A percentile compares a stretch with the other conserved stretches of the same genome.
phyloP scores from a whole-genome alignment of 2,329 filamentous ascomycete species.

The Phoma sp. region DNA sequence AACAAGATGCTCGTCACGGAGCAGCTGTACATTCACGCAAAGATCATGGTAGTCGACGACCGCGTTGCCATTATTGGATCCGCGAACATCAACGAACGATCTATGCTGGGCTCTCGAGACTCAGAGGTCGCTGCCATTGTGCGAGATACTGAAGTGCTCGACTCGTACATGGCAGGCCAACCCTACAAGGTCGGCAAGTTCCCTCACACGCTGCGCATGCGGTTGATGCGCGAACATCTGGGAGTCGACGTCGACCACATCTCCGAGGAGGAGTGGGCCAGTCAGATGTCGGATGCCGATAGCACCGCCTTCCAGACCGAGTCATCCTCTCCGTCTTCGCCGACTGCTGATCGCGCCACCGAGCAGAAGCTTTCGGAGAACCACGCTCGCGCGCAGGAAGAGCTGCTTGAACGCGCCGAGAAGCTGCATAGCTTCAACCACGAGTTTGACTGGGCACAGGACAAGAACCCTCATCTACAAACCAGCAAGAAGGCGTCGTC shows the following conservation, averaged over 20 bases:
- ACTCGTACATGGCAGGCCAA: constrained; percentile 87
- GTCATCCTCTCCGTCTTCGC: constrained; percentile 42
- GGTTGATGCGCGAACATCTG: constrained; percentile 94
- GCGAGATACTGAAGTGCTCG: constrained; percentile 89
- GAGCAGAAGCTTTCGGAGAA: constrained; percentile 51
- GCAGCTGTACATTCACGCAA: constrained; percentile 97
- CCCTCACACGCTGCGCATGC: constrained; percentile 88
- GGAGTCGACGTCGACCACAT: constrained; percentile 95
- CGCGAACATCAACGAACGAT: constrained; percentile 98
- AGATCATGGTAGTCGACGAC: constrained; percentile 95
- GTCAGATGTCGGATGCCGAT: constrained; percentile 62
- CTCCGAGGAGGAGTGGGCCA: constrained; percentile 43
- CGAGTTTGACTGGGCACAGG: constrained; percentile 69
- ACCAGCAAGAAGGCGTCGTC: constrained; percentile 61
- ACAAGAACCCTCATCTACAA: constrained; percentile 63
- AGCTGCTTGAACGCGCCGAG: constrained; percentile 63
- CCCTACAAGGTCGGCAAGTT: constrained; percentile 92
- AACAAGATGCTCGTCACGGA: constrained; percentile 87
- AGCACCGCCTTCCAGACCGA: constrained; percentile 65
- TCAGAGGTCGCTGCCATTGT: constrained; percentile 91
- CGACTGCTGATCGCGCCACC: constrained; percentile 42
- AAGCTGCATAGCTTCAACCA: constrained; percentile 74
- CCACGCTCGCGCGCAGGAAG: constrained; percentile 57
- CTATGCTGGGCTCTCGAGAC: constrained; percentile 89
- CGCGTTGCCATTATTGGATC: constrained; percentile 92